A percentile compares a stretch with the other conserved stretches of the same genome.
Conservation (phyloP, 345 rosid species). For the Euphorbia lathyris region DNA sequence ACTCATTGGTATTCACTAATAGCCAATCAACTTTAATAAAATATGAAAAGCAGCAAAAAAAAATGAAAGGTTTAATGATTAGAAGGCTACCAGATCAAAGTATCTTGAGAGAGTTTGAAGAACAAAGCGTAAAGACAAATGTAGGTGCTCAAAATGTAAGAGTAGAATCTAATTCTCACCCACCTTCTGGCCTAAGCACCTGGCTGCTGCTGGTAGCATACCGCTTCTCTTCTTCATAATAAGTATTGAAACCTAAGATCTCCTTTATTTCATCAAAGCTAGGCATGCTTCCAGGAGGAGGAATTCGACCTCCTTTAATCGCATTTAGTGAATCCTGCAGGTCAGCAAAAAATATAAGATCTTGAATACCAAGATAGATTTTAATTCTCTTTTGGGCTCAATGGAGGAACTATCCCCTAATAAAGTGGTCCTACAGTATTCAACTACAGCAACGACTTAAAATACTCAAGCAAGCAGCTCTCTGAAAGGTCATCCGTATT, state of each 20-base stretch:
- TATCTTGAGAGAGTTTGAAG: not conserved
- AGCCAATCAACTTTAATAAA: not conserved
- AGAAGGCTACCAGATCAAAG: not conserved
- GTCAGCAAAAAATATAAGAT: not conserved
- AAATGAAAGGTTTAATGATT: not conserved
- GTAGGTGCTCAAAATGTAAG: not conserved
- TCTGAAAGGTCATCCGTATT: not conserved
- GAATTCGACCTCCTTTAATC: slow-evolving; percentile 83
- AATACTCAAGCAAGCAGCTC: not conserved
- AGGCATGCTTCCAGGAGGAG: slow-evolving; percentile 91
- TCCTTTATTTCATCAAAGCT: slow-evolving; percentile 75
- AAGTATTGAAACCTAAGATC: slow-evolving; percentile 63
- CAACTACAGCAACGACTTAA: not conserved
- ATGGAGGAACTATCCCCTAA: not conserved
- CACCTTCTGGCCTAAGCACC: slow-evolving; percentile 51
- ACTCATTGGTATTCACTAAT: not conserved
- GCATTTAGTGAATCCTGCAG: slow-evolving; percentile 73
- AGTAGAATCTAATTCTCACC: slow-evolving; percentile 22
- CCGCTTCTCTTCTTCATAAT: slow-evolving; percentile 75
- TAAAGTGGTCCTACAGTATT: not conserved
- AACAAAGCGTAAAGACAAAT: not conserved
- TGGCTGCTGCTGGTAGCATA: slow-evolving; percentile 41
- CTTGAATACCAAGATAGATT: not conserved
- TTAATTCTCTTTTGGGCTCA: not conserved
- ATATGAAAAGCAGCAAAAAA: not conserved